phyloP scores from a whole-genome alignment of 352 stramenopile species.

The Stephanocyclus meneghinianus region DNA sequence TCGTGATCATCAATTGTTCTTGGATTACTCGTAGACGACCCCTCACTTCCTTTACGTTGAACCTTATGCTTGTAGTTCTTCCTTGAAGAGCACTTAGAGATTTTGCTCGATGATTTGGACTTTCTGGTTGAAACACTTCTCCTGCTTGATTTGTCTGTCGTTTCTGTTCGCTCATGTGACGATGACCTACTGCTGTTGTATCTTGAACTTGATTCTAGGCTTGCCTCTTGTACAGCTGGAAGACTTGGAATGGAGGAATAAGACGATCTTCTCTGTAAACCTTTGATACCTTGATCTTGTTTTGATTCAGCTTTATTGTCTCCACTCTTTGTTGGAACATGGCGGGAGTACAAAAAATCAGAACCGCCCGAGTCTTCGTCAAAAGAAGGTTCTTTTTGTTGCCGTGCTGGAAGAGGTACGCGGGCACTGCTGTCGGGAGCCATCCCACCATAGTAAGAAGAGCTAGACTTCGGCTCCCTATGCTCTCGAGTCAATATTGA shows the following conservation, averaged over 20 bases:
- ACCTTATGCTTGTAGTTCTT: neutral
- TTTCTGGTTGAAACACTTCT: neutral
- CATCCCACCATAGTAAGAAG: slow-evolving; percentile 3
- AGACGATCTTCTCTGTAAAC: slow-evolving; percentile 1
- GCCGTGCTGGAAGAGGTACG: neutral
- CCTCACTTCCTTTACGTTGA: neutral
- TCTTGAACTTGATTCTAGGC: slow-evolving; percentile 6
- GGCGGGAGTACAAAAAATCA: neutral
- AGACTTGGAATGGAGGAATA: slow-evolving; percentile 7
- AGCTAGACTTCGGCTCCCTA: neutral
- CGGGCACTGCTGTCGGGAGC: neutral
- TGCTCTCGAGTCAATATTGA: neutral
- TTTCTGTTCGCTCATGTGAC: too few relatives aligned
- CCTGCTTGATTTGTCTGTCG: neutral
- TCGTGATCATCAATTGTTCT: slow-evolving; percentile 3
- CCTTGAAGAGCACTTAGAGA: neutral
- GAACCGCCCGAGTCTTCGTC: neutral
- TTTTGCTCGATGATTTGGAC: slow-evolving; percentile 2
- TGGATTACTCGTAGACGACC: neutral
- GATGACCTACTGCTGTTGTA: neutral
- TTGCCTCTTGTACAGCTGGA: slow-evolving; percentile 5
- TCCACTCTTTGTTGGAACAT: neutral
- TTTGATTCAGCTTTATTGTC: neutral
- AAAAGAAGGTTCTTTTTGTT: neutral
- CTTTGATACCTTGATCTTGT: neutral